Base-by-base conservation (phyloP, 2,329 filamentous ascomycete genomes). In the Colletotrichum chlorophyti region DNA sequence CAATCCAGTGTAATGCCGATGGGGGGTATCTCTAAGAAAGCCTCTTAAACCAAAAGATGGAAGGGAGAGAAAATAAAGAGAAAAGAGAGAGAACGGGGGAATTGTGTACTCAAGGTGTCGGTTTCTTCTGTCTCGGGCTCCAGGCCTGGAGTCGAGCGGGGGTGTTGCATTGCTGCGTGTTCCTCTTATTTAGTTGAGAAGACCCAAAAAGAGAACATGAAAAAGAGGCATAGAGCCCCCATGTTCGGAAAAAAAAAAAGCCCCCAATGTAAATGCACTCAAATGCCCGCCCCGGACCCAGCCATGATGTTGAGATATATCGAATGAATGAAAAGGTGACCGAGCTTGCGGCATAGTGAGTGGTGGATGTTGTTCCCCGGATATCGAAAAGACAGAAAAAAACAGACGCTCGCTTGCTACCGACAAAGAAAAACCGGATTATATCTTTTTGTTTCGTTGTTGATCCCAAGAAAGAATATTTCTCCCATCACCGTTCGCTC, bases 101-200 rank as follows among this genome's bases (percentile, higher is more conserved):
- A 73, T 74, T 72, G 74, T 77, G 73, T 75, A 78, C 74, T 70
- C 53, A 69, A 70, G 69, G 35, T 49, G 55, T 71, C 64, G 65
- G 68, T 69, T 69, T 71, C 74, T 76, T 71, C 72, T 73, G 76
- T 78, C 77, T 80, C 77, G 77, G 75, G 55, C 55, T 54, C 50
- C 37, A 43, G 55, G 55, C 70, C 74, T 74, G 51, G 65, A 67
- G 75, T 78, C 79, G 76, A 79, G 74, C 72, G 69, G 43, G 72
- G 59, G 64, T 74, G 73, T 76, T 83, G 83, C 83, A 86, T 86
- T 84, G 83, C 83, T 86, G 83, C 83, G 78, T 82, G 69, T 81
- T 83, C 77, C 77, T 85, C 81, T 84, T 83, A 74, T 79, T 76
- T 80, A 72, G 68, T 69, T 67, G 60, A 55, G 59, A 63, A 66